These are phyloP conservation scores for Backusella mclennaniae DNA, from an alignment of 192 early-diverging fungal genomes.

Conservation along the genomic window DNA sequence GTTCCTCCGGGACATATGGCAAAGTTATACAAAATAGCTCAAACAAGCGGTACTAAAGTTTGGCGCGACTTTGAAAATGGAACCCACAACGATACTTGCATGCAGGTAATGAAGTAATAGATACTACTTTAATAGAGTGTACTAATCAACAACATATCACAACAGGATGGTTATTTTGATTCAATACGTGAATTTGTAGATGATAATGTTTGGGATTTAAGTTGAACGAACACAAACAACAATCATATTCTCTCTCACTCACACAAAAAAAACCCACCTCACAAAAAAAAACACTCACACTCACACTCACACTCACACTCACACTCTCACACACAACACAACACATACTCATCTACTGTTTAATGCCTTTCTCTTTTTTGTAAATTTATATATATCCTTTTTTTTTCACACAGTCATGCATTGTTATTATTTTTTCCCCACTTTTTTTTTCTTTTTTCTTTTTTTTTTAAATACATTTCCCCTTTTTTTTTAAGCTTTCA, in stretches of 20 bases:
- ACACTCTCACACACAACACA: background rate
- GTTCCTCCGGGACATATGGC: constrained; percentile 89
- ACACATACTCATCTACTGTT: constrained; percentile 1
- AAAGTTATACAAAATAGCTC: constrained; percentile 64
- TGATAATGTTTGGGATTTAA: constrained; percentile 22
- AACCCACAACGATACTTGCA: constrained; percentile 89
- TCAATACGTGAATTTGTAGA: constrained; percentile 45
- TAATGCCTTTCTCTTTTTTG: background rate
- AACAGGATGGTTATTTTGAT: constrained; percentile 83
- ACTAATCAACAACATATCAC: background rate
- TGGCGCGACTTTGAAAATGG: constrained; percentile 79
- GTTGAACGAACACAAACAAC: background rate
- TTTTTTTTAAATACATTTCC: background rate
- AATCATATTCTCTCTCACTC: background rate
- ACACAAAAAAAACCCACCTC: background rate
- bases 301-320: background rate
- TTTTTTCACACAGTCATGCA: constrained; percentile 1
- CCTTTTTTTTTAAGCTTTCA: background rate
- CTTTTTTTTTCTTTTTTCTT: background rate
- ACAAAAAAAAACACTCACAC: background rate
- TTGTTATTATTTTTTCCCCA: background rate
- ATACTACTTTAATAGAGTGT: background rate
- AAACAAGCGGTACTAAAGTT: constrained; percentile 38
- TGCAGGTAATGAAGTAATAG: constrained; percentile 33
- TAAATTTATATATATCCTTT: background rate